Percentiles rank a stretch among this genome's conserved stretches.
These are phyloP conservation scores for Paramyrothecium roridum DNA, from an alignment of 2,329 filamentous ascomycete genomes.

Conservation along the genomic window DNA sequence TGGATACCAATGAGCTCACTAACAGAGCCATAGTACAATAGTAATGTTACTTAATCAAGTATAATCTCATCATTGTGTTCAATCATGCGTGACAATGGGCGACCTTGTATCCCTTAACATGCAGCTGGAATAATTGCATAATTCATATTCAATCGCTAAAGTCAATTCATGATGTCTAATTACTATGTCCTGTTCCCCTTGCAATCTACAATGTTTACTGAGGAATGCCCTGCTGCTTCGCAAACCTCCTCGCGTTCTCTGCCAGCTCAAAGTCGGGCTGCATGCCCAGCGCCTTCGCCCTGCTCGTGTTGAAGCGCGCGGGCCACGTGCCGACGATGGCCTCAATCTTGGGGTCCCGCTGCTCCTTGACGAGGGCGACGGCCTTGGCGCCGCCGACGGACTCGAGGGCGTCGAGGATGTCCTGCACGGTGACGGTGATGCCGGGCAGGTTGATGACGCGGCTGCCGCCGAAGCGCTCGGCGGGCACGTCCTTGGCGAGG, in stretches of 20 bases:
- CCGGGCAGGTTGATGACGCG: slow-evolving; percentile 51
- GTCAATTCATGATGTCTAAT: neutral
- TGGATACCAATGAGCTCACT: too few relatives aligned
- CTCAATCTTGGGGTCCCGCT: slow-evolving; percentile 41
- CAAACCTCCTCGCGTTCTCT: slow-evolving; percentile 26
- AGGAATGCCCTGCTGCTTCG: neutral
- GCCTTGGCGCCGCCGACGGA: slow-evolving; percentile 44
- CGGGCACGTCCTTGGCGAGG: slow-evolving; percentile 35
- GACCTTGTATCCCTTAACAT: too few relatives aligned
- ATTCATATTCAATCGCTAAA: neutral
- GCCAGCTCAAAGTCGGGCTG: slow-evolving; percentile 36
- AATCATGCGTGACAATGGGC: too few relatives aligned
- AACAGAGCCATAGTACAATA: neutral
- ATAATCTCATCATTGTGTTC: neutral
- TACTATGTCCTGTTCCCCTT: neutral
- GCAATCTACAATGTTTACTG: neutral
- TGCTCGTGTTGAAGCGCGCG: slow-evolving; percentile 44
- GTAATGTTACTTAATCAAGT: neutral
- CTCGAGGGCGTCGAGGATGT: slow-evolving; percentile 49
- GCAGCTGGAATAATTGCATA: too few relatives aligned
- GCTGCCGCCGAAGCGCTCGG: slow-evolving; percentile 31
- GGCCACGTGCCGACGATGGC: slow-evolving; percentile 53
- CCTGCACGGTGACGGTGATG: slow-evolving; percentile 46
- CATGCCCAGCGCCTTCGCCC: slow-evolving; percentile 52
- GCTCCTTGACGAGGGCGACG: slow-evolving; percentile 39